A percentile compares a stretch with the other conserved stretches of the same genome.
Evolutionary conservation across 805 yeast species (phyloP).

Genomic region (Wickerhamiella occidentalis): DNA sequence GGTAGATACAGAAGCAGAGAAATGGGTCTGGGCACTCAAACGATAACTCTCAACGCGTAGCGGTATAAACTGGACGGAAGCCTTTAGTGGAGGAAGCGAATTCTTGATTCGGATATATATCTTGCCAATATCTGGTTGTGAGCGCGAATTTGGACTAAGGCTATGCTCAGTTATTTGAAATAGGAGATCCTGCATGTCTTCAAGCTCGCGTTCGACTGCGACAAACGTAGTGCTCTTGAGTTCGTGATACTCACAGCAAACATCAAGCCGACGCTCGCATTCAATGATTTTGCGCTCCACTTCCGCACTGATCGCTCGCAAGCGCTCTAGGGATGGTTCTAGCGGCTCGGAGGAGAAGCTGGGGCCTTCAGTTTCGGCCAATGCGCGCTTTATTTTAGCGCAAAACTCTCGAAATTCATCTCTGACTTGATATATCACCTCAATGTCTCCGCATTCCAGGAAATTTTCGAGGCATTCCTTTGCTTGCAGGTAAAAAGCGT

Average conservation of each 20-base stretch:
- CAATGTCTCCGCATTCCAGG: slow-evolving; percentile 7
- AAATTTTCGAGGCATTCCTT: slow-evolving; percentile 1
- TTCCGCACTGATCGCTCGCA: neutral
- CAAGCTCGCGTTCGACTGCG: slow-evolving; percentile 9
- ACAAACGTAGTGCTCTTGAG: neutral
- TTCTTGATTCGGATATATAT: neutral
- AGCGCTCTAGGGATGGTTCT: neutral
- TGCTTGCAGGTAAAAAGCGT: neutral
- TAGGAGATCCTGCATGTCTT: neutral
- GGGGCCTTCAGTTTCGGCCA: neutral
- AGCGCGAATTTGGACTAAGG: neutral
- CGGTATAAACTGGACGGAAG: slow-evolving; percentile 11
- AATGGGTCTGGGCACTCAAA: slow-evolving; percentile 1
- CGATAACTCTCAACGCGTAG: slow-evolving; percentile 11
- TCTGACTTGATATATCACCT: slow-evolving; percentile 3
- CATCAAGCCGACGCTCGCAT: slow-evolving; percentile 1
- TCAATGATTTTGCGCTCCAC: neutral
- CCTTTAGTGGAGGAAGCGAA: slow-evolving; percentile 9
- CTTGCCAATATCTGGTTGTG: neutral
- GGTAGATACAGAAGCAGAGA: neutral
- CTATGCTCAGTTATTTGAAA: slow-evolving; percentile 5
- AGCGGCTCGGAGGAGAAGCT: neutral
- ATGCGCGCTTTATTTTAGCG: slow-evolving; percentile 8
- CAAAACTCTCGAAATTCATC: slow-evolving; percentile 5
- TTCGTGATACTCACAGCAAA: slow-evolving; percentile 11